These are phyloP conservation scores for Aspergillus biplanus DNA, from an alignment of 495 filamentous ascomycete species.

Conservation along the genomic window DNA sequence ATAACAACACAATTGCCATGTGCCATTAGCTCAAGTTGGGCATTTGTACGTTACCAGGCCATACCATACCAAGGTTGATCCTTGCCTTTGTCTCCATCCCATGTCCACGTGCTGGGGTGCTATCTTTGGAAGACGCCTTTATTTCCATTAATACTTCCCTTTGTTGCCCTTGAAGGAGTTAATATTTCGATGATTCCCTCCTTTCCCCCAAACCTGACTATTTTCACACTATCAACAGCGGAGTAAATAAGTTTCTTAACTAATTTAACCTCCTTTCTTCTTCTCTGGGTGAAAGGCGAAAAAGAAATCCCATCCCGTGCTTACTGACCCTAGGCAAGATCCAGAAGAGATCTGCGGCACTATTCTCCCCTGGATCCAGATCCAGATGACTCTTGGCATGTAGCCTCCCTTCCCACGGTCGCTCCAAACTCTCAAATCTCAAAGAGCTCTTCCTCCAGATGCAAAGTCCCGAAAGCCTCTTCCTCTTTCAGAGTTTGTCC, in stretches of 20 bases:
- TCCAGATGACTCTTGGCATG: constrained; percentile 1
- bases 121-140: not conserved
- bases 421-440: too few relatives aligned
- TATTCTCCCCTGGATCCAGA: constrained; percentile 8
- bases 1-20: not conserved
- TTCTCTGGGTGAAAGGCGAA: not conserved
- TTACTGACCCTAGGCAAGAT: constrained; percentile 5
- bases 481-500: too few relatives aligned
- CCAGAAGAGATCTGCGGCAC: constrained; percentile 12
- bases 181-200: not conserved
- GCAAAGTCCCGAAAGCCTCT: too few relatives aligned
- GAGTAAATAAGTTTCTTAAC: not conserved
- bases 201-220: not conserved
- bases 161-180: not conserved
- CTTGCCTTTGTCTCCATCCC: not conserved
- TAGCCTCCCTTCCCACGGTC: not conserved
- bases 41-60: not conserved
- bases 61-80: not conserved
- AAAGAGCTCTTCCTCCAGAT: too few relatives aligned
- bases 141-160: not conserved
- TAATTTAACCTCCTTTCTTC: not conserved
- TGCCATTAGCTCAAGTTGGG: not conserved
- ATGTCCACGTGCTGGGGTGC: not conserved
- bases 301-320: constrained; percentile 1
- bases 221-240: not conserved